These are phyloP conservation scores for Tylopilus vinaceipallidus DNA, from an alignment of 768 basidiomycete species.

Conservation along the genomic window DNA sequence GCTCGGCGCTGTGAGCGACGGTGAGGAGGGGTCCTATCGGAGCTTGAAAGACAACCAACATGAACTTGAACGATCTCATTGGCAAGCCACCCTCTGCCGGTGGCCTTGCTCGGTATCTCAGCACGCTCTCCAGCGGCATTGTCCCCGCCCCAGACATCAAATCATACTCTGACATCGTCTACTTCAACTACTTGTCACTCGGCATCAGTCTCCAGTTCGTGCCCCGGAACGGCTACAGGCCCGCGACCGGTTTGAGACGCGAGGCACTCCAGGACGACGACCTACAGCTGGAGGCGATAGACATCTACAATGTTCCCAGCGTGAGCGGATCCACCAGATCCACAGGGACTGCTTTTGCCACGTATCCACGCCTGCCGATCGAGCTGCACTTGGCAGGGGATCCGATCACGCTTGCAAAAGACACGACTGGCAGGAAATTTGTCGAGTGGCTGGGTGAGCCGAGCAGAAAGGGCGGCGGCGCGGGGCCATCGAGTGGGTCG, in stretches of 20 bases:
- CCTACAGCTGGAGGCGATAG: slow-evolving; percentile 66
- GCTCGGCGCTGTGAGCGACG: slow-evolving; percentile 9
- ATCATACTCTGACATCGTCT: slow-evolving; percentile 78
- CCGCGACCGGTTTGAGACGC: slow-evolving; percentile 41
- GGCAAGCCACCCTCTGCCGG: slow-evolving; percentile 51
- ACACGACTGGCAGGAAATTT: slow-evolving; percentile 75
- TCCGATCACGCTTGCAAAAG: slow-evolving; percentile 41
- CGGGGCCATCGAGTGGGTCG: slow-evolving; percentile 78
- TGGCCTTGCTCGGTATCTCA: slow-evolving; percentile 43
- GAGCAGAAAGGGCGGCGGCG: slow-evolving; percentile 85
- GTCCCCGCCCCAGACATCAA: slow-evolving; percentile 59
- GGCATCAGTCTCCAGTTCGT: slow-evolving; percentile 81
- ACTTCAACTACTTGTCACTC: slow-evolving; percentile 78
- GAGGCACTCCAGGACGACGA: slow-evolving; percentile 49
- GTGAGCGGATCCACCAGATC: slow-evolving; percentile 38
- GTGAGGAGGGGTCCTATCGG: slow-evolving; percentile 15
- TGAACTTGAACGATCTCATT: slow-evolving; percentile 40
- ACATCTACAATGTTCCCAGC: slow-evolving; percentile 71
- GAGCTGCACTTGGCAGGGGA: slow-evolving; percentile 38
- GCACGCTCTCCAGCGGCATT: slow-evolving; percentile 29
- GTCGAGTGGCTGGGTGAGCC: slow-evolving; percentile 80
- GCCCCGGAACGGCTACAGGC: slow-evolving; percentile 65
- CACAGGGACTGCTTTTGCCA: slow-evolving; percentile 53
- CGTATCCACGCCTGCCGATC: slow-evolving; percentile 58
- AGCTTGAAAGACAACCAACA: slow-evolving; percentile 18